Conservation (phyloP, 164 flowering plant genomes). For the Cinnamomum micranthum region DNA sequence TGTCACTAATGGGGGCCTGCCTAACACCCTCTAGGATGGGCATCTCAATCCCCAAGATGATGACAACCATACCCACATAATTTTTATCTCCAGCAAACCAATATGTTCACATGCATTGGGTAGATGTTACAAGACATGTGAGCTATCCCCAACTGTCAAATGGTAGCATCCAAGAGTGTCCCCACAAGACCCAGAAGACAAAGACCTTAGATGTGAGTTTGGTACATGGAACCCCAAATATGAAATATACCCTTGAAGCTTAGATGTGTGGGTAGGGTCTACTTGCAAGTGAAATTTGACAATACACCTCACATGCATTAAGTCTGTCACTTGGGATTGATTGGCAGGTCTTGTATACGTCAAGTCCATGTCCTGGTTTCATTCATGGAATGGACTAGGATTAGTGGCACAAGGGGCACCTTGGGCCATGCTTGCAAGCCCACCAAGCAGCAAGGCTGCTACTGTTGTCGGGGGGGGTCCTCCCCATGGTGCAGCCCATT, state of each 20-base stretch:
- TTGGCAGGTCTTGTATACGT: not conserved
- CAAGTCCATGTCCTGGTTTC: not conserved
- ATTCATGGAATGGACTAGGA: not conserved
- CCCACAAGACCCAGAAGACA: slow-evolving; percentile 2
- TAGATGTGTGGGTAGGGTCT: not conserved
- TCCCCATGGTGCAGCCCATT: not conserved
- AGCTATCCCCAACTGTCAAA: slow-evolving; percentile 8
- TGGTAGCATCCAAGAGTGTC: not conserved
- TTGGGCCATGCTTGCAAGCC: slow-evolving; percentile 6
- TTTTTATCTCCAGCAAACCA: not conserved
- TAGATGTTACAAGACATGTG: slow-evolving; percentile 7
- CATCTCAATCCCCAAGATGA: slow-evolving; percentile 8
- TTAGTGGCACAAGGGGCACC: not conserved
- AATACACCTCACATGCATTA: not conserved
- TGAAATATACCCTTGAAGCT: slow-evolving; percentile 1
- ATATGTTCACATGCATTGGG: slow-evolving; percentile 6
- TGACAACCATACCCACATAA: slow-evolving; percentile 4
- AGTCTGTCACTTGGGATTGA: not conserved
- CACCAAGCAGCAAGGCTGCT: not conserved
- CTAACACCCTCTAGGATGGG: slow-evolving; percentile 4
- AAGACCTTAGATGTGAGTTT: not conserved
- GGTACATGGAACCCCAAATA: slow-evolving; percentile 5
- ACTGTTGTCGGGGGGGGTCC: not conserved
- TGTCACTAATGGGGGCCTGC: not conserved
- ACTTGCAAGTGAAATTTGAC: not conserved